Evolutionary conservation across 1,284 basidiomycete genomes (phyloP), one percentile per base, ranked within the genome.

Genomic region (Phlebopus sp.): DNA sequence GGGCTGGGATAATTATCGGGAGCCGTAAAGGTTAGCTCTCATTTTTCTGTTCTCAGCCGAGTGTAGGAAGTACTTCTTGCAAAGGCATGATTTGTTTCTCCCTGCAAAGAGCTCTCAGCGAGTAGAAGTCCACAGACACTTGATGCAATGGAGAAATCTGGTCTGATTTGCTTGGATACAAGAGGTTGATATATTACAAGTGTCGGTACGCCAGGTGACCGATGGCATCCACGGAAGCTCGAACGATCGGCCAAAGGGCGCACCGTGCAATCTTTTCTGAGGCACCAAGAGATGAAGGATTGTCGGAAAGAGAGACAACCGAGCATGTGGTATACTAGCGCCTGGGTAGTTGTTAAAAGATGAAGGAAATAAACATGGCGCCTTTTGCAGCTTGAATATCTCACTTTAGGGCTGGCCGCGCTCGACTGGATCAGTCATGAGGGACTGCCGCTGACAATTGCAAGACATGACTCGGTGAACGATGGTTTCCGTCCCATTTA

Each of bases 141-240:
- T 25, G 25, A 8, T 25, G 25, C 25, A 25, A 25, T 25, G 25
- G 8, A 25, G 25, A 8, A n/a, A n/a, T n/a, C n/a, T 18, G 17
- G 32, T 29, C 14, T 35, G 38, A 32, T 29, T 9, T 38, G 40
- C 27, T 17, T 31, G 31, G 14, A 38, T 37, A 38, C 4, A 18
- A 23, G n/a, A n/a, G n/a, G n/a, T n/a, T n/a, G n/a, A 19, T 31
- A 10, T 13, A 17, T 15, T 31, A 41, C 14, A 17, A 35, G 27
- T 84, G 77, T 83, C 52, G 74, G 73, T 72, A 70, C 78, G 76
- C 78, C 72, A 79, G 81, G 81, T 84, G 82, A 84, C 82, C 71
- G 72, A 69, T 52, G 52, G 49, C 69, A 72, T 69, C 75, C 75
- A 78, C 60, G 56, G 53, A 53, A 40, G 52, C 57, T 64, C 69